Conservation (phyloP, 2,329 filamentous ascomycete genomes). For the Fusarium tupiense region DNA sequence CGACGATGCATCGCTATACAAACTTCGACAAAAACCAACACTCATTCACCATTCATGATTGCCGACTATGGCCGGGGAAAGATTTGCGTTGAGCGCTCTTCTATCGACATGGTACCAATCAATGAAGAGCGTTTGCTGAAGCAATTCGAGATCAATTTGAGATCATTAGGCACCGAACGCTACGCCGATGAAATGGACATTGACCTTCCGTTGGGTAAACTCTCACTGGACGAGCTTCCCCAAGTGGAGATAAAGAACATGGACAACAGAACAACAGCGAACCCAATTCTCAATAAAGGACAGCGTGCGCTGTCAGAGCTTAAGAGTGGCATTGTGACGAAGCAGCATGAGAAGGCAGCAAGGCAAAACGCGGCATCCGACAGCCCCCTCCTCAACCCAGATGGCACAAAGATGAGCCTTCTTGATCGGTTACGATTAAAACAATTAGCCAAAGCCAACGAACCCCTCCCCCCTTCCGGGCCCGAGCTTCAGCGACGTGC, state of each 20-base stretch:
- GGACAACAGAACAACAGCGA: slow-evolving; percentile 53
- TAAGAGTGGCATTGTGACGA: slow-evolving; percentile 67
- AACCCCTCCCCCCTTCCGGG: slow-evolving; percentile 65
- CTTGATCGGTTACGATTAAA: slow-evolving; percentile 81
- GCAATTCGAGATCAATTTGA: slow-evolving; percentile 64
- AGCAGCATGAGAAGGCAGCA: slow-evolving; percentile 58
- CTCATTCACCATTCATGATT: slow-evolving; percentile 54
- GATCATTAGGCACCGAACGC: slow-evolving; percentile 54
- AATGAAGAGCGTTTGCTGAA: slow-evolving; percentile 63
- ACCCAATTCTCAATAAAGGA: slow-evolving; percentile 70
- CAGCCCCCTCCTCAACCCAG: slow-evolving; percentile 51
- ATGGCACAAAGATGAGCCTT: slow-evolving; percentile 69
- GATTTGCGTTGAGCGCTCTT: slow-evolving; percentile 67
- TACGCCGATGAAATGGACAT: slow-evolving; percentile 39
- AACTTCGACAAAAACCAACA: slow-evolving; percentile 46
- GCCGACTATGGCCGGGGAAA: slow-evolving; percentile 63
- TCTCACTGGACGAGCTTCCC: slow-evolving; percentile 62
- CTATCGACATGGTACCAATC: slow-evolving; percentile 51
- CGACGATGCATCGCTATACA: slow-evolving; percentile 74
- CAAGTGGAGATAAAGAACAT: slow-evolving; percentile 49
- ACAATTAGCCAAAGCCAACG: slow-evolving; percentile 66
- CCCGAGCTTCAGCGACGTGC: slow-evolving; percentile 69
- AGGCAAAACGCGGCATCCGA: slow-evolving; percentile 48
- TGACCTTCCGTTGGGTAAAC: slow-evolving; percentile 42
- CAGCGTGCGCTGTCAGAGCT: slow-evolving; percentile 75